phyloP scores from a whole-genome alignment of 306 rosid species.

The Macrotyloma uniflorum region DNA sequence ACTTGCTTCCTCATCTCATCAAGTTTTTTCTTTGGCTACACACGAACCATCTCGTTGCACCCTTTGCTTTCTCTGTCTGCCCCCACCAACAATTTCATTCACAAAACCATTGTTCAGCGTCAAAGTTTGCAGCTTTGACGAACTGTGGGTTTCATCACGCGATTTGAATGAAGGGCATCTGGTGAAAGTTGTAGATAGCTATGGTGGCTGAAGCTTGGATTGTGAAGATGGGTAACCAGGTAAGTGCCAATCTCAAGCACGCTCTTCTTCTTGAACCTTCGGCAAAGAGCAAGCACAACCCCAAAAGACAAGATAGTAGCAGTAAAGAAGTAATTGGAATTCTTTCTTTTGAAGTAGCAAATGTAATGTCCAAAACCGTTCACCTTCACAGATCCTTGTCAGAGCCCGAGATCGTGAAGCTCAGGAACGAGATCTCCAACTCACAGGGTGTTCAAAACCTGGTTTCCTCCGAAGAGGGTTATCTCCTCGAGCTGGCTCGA shows the following conservation, averaged over 20 bases:
- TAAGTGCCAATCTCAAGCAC: conserved; percentile 83
- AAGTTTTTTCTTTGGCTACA: not conserved
- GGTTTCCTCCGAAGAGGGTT: conserved; percentile 75
- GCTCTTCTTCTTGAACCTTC: conserved; percentile 73
- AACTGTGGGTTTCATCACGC: conserved; percentile 19
- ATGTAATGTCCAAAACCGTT: conserved; percentile 81
- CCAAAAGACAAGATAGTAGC: conserved; percentile 25
- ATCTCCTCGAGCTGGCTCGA: conserved; percentile 77
- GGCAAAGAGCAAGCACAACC: conserved; percentile 51
- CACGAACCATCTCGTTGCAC: not conserved
- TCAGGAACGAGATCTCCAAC: conserved; percentile 77
- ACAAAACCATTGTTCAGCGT: not conserved
- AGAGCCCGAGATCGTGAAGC: conserved; percentile 79
- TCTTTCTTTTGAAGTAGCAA: conserved; percentile 97
- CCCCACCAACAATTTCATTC: conserved; percentile 22
- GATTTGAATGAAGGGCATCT: conserved; percentile 33
- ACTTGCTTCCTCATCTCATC: not conserved
- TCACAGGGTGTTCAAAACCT: conserved; percentile 69
- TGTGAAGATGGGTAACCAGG: conserved; percentile 94
- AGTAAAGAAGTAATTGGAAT: conserved; percentile 61
- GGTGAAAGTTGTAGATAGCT: conserved; percentile 44
- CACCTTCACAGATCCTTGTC: conserved; percentile 77
- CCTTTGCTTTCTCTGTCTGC: conserved; percentile 22
- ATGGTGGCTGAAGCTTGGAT: conserved; percentile 98
- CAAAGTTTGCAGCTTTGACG: conserved; percentile 41